Percentiles rank a stretch among this genome's conserved stretches.
phyloP scores from a whole-genome alignment of 2,329 filamentous ascomycete species.

The Xylaria arbuscula region DNA sequence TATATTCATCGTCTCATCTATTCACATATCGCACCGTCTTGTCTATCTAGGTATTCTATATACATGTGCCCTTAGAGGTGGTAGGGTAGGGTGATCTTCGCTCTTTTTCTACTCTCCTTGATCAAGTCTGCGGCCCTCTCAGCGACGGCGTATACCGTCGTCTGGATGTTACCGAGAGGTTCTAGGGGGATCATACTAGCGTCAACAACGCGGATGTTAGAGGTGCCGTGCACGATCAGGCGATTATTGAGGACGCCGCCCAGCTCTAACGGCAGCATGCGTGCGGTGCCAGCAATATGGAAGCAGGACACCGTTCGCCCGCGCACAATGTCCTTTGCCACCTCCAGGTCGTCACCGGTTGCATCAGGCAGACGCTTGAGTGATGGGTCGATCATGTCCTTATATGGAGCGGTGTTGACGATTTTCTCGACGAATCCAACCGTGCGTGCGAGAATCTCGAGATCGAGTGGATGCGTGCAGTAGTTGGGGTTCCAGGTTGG shows the following conservation, averaged over 20 bases:
- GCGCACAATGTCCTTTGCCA: slow-evolving; percentile 52
- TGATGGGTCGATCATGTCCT: slow-evolving; percentile 54
- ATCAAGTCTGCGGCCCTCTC: slow-evolving; percentile 42
- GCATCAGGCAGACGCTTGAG: slow-evolving; percentile 53
- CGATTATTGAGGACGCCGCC: slow-evolving; percentile 58
- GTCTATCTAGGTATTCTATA: slow-evolving; percentile 1
- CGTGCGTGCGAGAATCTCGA: slow-evolving; percentile 61
- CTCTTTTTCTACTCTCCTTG: slow-evolving; percentile 37
- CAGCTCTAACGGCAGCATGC: slow-evolving; percentile 59
- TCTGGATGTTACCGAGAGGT: slow-evolving; percentile 43
- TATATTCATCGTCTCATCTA: slow-evolving; percentile 6
- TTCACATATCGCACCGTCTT: not conserved
- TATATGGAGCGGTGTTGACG: slow-evolving; percentile 54
- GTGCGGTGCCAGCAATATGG: slow-evolving; percentile 62
- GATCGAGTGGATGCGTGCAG: slow-evolving; percentile 66
- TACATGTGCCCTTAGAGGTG: not conserved
- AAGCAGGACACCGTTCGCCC: slow-evolving; percentile 54
- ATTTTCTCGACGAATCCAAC: slow-evolving; percentile 56
- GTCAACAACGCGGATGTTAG: slow-evolving; percentile 48
- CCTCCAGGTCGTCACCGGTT: slow-evolving; percentile 49
- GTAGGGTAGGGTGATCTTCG: not conserved
- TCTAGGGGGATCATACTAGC: slow-evolving; percentile 42
- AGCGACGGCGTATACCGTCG: slow-evolving; percentile 42
- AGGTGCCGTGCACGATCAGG: slow-evolving; percentile 57
- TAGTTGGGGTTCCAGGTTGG: slow-evolving; percentile 67